These are phyloP conservation scores for Alternaria hordeiaustralica DNA, from an alignment of 2,329 filamentous ascomycete genomes.

Conservation along the genomic window DNA sequence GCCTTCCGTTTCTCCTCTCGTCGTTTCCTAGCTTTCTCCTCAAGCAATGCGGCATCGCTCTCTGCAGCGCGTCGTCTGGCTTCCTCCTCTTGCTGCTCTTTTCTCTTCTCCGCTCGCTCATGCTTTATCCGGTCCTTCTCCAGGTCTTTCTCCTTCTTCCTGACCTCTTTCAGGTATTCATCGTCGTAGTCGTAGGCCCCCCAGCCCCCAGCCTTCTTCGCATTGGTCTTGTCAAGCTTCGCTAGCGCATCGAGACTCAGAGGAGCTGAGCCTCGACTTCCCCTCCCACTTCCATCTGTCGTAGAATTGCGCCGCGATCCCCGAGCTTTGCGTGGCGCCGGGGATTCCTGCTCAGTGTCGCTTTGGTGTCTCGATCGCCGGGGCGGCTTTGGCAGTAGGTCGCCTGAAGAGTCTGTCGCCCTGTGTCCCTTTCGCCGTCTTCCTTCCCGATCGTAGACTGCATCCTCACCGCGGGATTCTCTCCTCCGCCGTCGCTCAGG, in stretches of 20 bases:
- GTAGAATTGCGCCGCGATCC: conserved; percentile 29
- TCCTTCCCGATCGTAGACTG: conserved; percentile 34
- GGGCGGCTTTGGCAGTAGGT: conserved; percentile 38
- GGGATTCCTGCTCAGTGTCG: conserved; percentile 41
- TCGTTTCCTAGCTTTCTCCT: conserved; percentile 30
- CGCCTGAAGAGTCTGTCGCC: conserved; percentile 50
- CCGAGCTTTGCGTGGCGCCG: conserved; percentile 28
- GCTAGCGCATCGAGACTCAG: conserved; percentile 67
- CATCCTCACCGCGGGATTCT: conserved; percentile 25
- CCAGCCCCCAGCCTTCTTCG: conserved; percentile 55
- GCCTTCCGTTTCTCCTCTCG: conserved; percentile 45
- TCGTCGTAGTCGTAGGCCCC: conserved; percentile 51
- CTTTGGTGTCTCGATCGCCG: conserved; percentile 32
- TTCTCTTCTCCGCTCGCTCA: conserved; percentile 46
- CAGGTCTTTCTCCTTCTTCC: conserved; percentile 43
- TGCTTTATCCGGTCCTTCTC: conserved; percentile 44
- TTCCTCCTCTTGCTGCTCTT: conserved; percentile 49
- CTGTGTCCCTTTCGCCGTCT: conserved; percentile 45
- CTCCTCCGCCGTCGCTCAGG: conserved; percentile 27
- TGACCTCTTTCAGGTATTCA: conserved; percentile 47
- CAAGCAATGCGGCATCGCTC: conserved; percentile 28
- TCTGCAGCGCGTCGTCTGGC: conserved; percentile 26
- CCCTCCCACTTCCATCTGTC: conserved; percentile 38
- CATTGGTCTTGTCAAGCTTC: conserved; percentile 69
- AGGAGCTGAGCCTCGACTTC: conserved; percentile 39